Evolutionary conservation across 306 rosid genomes (phyloP).

Genomic region (Vigna hirtella): DNA sequence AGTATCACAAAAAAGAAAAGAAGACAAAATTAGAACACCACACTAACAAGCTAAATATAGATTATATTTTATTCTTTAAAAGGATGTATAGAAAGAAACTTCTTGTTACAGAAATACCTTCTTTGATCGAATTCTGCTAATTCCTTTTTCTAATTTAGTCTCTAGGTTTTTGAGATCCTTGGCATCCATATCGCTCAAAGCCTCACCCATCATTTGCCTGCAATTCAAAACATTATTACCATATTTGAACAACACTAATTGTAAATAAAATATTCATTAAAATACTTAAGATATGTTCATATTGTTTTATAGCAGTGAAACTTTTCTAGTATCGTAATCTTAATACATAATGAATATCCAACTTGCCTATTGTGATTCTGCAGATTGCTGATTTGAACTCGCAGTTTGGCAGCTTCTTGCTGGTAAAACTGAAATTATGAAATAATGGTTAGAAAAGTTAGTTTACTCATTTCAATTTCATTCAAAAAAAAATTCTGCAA

Average conservation of each 20-base stretch:
- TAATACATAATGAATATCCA: neutral
- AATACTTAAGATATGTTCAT: neutral
- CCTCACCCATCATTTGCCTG: slow-evolving; percentile 82
- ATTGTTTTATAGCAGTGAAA: neutral
- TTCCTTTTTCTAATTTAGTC: slow-evolving; percentile 75
- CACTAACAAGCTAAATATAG: neutral
- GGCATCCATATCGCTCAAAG: slow-evolving; percentile 48
- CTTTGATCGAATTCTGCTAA: slow-evolving; percentile 75
- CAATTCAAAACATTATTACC: neutral
- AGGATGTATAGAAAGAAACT: neutral
- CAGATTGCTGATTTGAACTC: slow-evolving; percentile 60
- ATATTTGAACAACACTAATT: neutral
- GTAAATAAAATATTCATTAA: neutral
- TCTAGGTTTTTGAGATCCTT: slow-evolving; percentile 74
- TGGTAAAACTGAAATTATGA: slow-evolving; percentile 75
- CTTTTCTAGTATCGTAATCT: neutral
- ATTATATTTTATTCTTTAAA: no score
- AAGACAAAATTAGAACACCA: slow-evolving; percentile 33
- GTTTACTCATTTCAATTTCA: slow-evolving; percentile 4
- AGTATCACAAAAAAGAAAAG: slow-evolving; percentile 18
- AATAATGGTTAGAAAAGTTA: slow-evolving; percentile 18
- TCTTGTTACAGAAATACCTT: slow-evolving; percentile 56
- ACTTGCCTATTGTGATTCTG: slow-evolving; percentile 77
- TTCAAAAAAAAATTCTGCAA: neutral
- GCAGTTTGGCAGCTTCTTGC: slow-evolving; percentile 82